phyloP scores from a whole-genome alignment of 345 rosid species.

The Balakata baccata region DNA sequence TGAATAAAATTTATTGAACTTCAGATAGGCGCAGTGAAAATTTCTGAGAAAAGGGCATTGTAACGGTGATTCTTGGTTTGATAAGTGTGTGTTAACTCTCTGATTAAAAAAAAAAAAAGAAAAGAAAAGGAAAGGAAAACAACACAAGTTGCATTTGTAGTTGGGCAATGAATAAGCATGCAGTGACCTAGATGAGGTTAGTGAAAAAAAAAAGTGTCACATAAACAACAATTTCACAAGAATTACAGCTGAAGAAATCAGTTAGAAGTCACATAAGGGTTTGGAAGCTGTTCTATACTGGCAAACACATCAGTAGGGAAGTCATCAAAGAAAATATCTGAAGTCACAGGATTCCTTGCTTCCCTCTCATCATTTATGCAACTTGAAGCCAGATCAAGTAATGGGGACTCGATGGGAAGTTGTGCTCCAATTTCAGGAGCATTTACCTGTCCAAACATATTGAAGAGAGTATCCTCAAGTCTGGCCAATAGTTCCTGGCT shows the following conservation, averaged over 20 bases:
- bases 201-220: slow-evolving; percentile 2
- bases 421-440: slow-evolving; percentile 40
- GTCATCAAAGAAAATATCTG: slow-evolving; percentile 64
- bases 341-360: slow-evolving; percentile 18
- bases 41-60: no score
- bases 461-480: slow-evolving; percentile 53
- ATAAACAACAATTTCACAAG: background rate
- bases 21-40: background rate
- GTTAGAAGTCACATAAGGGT: slow-evolving; percentile 36
- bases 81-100: no score
- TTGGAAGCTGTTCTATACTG: slow-evolving; percentile 49
- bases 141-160: background rate
- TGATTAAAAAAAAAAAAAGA: background rate
- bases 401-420: slow-evolving; percentile 38
- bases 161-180: no score
- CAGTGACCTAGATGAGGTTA: background rate
- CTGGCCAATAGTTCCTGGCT: slow-evolving; percentile 56
- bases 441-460: slow-evolving; percentile 46
- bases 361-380: slow-evolving; percentile 25
- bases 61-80: no score
- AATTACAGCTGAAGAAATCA: background rate
- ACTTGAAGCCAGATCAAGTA: slow-evolving; percentile 42
- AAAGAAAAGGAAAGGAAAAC: background rate
- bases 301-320: slow-evolving; percentile 71
- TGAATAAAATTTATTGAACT: background rate